Conservation (phyloP, 164 flowering plant species). For the Berberis vulgaris region DNA sequence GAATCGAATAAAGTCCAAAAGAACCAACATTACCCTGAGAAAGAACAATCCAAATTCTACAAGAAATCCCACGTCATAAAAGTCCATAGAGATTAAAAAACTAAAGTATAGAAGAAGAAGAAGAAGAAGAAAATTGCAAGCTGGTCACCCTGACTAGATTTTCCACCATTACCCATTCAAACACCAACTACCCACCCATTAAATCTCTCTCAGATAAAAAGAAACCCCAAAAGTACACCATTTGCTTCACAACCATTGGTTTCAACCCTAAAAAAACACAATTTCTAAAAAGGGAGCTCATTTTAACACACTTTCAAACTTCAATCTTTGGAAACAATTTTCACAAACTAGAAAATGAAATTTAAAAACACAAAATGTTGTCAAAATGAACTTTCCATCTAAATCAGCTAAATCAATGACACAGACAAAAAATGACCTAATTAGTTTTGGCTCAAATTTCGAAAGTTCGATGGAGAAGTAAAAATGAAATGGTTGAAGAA, state of each 20-base stretch:
- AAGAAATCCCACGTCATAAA: constrained; percentile 16
- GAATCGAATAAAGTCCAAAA: constrained; percentile 16
- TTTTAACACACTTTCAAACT: no score
- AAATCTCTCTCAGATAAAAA: constrained; percentile 13
- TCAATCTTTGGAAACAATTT: no score
- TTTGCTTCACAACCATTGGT: constrained; percentile 6
- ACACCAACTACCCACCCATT: not conserved
- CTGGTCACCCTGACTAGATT: constrained; percentile 17
- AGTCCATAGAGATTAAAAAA: no score
- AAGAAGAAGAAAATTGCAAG: constrained; percentile 9
- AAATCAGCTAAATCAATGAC: no score
- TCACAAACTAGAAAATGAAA: no score
- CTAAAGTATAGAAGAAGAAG: constrained; percentile 13
- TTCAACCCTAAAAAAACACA: not conserved
- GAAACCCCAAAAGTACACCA: not conserved
- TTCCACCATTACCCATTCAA: constrained; percentile 12
- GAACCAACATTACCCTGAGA: constrained; percentile 18
- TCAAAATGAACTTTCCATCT: no score
- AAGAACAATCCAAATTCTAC: constrained; percentile 22
- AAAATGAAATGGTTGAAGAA: not conserved
- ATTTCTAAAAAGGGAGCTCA: no score
- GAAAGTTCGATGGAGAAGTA: not conserved
- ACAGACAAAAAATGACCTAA: not conserved
- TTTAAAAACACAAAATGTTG: no score
- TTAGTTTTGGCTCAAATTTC: not conserved